phyloP scores from a whole-genome alignment of 345 rosid genomes.

The Reutealis trisperma region DNA sequence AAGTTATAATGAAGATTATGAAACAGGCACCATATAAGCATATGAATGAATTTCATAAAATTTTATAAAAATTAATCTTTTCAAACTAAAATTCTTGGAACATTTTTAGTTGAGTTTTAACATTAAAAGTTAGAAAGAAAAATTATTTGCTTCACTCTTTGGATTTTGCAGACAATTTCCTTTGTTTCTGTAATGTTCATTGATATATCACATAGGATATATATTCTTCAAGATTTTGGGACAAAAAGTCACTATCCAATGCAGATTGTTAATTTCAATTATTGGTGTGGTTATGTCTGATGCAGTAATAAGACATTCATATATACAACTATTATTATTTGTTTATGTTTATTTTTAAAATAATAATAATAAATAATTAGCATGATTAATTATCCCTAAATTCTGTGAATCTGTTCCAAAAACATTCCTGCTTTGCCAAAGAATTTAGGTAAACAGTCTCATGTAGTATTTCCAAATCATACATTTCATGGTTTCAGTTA shows the following conservation, averaged over 20 bases:
- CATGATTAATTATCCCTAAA: constrained; percentile 7
- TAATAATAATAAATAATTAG: background rate
- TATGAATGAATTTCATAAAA: too few relatives aligned
- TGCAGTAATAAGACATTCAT: constrained; percentile 14
- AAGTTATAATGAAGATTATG: too few relatives aligned
- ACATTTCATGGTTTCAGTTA: background rate
- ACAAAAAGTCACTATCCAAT: constrained; percentile 22
- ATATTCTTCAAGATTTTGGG: constrained; percentile 24
- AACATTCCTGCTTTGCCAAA: constrained; percentile 34
- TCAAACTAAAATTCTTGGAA: too few relatives aligned
- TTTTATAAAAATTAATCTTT: too few relatives aligned
- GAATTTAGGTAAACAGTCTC: constrained; percentile 16
- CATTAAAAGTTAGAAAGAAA: too few relatives aligned
- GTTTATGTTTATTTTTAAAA: background rate
- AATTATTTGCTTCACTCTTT: background rate
- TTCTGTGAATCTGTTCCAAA: constrained; percentile 27
- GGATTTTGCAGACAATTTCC: background rate
- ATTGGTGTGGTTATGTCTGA: constrained; percentile 36
- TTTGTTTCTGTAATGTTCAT: background rate
- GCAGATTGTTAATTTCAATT: constrained; percentile 31
- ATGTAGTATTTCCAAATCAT: constrained; percentile 3
- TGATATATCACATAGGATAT: background rate
- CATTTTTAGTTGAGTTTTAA: too few relatives aligned
- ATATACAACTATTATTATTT: constrained; percentile 16
- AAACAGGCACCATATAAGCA: too few relatives aligned